phyloP scores from a whole-genome alignment of 2,329 filamentous ascomycete genomes.

The Diaporthe helianthi region DNA sequence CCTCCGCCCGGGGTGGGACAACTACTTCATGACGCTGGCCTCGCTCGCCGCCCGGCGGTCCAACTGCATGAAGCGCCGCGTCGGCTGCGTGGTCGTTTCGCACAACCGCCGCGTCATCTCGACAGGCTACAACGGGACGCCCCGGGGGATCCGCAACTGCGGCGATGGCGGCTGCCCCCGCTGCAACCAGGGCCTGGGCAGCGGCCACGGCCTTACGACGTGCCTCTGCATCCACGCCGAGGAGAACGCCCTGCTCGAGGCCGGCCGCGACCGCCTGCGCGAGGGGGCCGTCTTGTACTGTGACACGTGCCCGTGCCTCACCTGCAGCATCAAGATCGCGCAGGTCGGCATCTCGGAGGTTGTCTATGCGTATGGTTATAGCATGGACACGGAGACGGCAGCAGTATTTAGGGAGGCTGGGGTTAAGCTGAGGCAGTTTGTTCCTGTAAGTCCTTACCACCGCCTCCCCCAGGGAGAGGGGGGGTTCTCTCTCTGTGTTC shows the following conservation, averaged over 20 bases:
- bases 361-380: constrained; percentile 91
- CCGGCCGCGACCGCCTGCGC: constrained; percentile 86
- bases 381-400: constrained; percentile 88
- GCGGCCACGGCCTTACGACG: constrained; percentile 78
- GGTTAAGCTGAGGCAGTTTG: constrained; percentile 85
- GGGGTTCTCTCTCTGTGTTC: not conserved
- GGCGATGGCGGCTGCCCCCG: constrained; percentile 88
- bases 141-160: constrained; percentile 86
- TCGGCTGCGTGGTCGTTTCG: constrained; percentile 90
- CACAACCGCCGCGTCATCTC: constrained; percentile 82
- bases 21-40: constrained; percentile 98
- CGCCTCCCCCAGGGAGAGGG: too few relatives aligned
- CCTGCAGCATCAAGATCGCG: constrained; percentile 97
- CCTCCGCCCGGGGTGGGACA: constrained; percentile 90
- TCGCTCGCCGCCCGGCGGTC: constrained; percentile 87
- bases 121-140: constrained; percentile 98
- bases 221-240: constrained; percentile 98
- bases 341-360: constrained; percentile 97
- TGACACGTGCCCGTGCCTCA: constrained; percentile 95
- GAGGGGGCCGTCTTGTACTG: constrained; percentile 88
- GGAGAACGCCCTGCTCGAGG: constrained; percentile 95
- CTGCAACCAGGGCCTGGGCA: constrained; percentile 78
- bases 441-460: constrained; percentile 66
- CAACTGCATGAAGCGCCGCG: constrained; percentile 98
- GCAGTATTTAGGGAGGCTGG: constrained; percentile 84